Conservation (phyloP, 2,329 filamentous ascomycete genomes). For the Xylariaceae sp. region DNA sequence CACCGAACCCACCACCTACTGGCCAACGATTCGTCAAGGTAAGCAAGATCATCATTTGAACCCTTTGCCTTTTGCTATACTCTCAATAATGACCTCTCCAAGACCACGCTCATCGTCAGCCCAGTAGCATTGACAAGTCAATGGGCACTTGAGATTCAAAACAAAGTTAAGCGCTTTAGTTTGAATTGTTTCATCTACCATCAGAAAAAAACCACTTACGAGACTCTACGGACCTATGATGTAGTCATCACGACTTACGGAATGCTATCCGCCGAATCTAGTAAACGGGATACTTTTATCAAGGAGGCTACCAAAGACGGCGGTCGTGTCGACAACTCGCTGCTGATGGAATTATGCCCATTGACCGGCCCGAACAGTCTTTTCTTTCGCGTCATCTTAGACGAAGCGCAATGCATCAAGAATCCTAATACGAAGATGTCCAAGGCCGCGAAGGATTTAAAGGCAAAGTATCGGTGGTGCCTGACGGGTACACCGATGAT, state of each 20-base stretch:
- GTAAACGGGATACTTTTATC: slow-evolving; percentile 52
- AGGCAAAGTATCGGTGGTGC: slow-evolving; percentile 63
- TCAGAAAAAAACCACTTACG: slow-evolving; percentile 56
- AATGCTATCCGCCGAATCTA: slow-evolving; percentile 63
- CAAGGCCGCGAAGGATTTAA: slow-evolving; percentile 54
- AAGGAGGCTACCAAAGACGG: slow-evolving; percentile 41
- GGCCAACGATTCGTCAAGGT: slow-evolving; percentile 42
- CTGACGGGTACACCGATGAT: slow-evolving; percentile 85
- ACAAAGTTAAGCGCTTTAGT: slow-evolving; percentile 59
- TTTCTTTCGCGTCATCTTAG: slow-evolving; percentile 70
- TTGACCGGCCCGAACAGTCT: slow-evolving; percentile 55
- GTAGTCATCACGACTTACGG: slow-evolving; percentile 76
- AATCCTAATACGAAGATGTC: slow-evolving; percentile 62
- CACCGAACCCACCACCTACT: slow-evolving; percentile 38
- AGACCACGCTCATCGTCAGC: slow-evolving; percentile 75
- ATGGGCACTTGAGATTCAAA: slow-evolving; percentile 76
- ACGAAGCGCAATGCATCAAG: slow-evolving; percentile 80
- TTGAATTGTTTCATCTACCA: slow-evolving; percentile 69
- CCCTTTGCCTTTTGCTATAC: neutral
- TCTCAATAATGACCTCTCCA: neutral
- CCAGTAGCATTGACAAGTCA: slow-evolving; percentile 77
- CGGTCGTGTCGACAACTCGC: slow-evolving; percentile 33
- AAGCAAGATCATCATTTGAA: neutral
- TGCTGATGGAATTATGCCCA: slow-evolving; percentile 40
- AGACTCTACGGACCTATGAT: slow-evolving; percentile 60